Evolutionary conservation across 495 filamentous ascomycete genomes (phyloP).

Genomic region (Penicillium flavigenum): DNA sequence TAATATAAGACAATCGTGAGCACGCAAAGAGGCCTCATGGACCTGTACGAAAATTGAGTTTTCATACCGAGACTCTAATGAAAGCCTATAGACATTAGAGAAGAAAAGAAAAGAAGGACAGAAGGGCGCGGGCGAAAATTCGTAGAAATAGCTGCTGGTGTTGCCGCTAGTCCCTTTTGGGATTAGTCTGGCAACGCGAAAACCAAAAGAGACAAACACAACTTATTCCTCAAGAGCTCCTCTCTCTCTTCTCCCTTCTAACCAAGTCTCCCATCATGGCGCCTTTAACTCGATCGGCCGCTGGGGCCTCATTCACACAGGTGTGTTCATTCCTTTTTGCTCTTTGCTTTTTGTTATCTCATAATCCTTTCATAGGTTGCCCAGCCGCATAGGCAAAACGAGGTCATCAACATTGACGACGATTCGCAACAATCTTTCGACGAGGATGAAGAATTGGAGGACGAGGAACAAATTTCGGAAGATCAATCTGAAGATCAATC

Average conservation of each 20-base stretch:
- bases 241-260: constrained; percentile 7
- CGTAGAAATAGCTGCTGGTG: constrained; percentile 29
- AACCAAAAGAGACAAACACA: constrained; percentile 39
- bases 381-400: constrained; percentile 28
- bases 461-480: constrained; percentile 18
- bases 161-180: constrained; percentile 33
- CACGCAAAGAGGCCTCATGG: constrained; percentile 83
- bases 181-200: constrained; percentile 37
- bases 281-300: constrained; percentile 31
- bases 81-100: constrained; percentile 88
- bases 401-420: constrained; percentile 46
- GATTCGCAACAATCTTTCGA: constrained; percentile 33
- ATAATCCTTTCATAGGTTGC: constrained; percentile 30
- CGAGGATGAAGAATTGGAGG: constrained; percentile 22
- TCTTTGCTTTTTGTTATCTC: not conserved
- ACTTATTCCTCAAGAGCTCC: constrained; percentile 21
- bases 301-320: constrained; percentile 17
- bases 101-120: constrained; percentile 57
- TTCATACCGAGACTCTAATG: constrained; percentile 99
- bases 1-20: constrained; percentile 98
- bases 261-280: constrained; percentile 25
- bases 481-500: constrained; percentile 18
- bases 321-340: constrained; percentile 10
- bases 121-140: constrained; percentile 27
- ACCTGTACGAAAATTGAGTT: constrained; percentile 94